Evolutionary conservation across 345 rosid genomes (phyloP), one percentile per base, ranked within the genome.

Genomic region (Salix udensis): DNA sequence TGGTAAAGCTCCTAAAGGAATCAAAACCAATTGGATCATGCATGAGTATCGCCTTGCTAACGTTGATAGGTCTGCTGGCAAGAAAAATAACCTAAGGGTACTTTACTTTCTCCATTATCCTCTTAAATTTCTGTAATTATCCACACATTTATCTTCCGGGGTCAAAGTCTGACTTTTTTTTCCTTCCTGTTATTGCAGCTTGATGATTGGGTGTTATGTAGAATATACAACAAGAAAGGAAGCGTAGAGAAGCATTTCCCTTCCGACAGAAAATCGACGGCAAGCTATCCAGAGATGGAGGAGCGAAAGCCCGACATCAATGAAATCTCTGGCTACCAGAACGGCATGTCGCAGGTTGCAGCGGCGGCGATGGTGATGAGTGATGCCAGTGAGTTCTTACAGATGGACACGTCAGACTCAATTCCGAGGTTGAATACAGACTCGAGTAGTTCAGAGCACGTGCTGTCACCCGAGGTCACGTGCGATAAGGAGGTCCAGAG

Each of bases 11-110:
- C 97, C 97, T 0, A 87, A 80, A 73, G 97, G 96, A 10, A 64
- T 90, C 44, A 94, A 92, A 75, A 94, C 98, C 74, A 92, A 94
- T 42, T 94, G 98, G 98, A 94, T 94, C 55, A 94, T 94, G 98
- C 98, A 94, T 4, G 98, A 94, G 67, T 94, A 94, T 74, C 97
- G 98, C 46, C 93, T 91, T 18, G 92, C 96, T 11, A 87, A 92
- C 78, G 95, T 91, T 16, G 93, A 94, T 67, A 82, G 98, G 42
- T 89, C 97, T 23, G 91, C 97, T 44, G 74, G 83, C 79, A 88
- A 83, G 72, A 92, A 80, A 65, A 87, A 76, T 79, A 88, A 84
- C 65, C 82, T 85, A 62, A 85, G 97, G 92, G 97, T 94, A 89
- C 11, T 76, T 26, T 30, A 5, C 1, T 79, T 40, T 30, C 18